Base-by-base conservation (phyloP, 2,329 filamentous ascomycete species). In the Xylaria sp. region DNA sequence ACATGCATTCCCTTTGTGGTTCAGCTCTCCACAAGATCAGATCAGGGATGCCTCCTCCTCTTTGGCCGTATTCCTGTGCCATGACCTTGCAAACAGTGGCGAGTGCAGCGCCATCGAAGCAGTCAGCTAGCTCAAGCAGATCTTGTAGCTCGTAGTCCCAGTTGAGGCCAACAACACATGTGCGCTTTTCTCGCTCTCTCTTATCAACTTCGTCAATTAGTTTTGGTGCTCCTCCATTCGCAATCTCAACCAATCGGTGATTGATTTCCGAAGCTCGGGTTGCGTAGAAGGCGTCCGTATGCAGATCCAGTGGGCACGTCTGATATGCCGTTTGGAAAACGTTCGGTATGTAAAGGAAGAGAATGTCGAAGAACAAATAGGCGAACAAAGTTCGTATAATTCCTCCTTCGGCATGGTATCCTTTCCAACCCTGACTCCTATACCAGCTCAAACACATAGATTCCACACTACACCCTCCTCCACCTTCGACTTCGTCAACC, bases 271-370 rank as follows among this genome's bases (percentile, higher is more conserved):
- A 92, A 35, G 90, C 87, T n/a, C 95, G 86, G 1, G 89, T 87
- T 0, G 91, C 86, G 73, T 92, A 98, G 79, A 99, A 99, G 2
- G 90, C 88, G 74, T 99, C 95, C 0, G 93, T 97, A 73, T 96
- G 90, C 5, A 99, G 80, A 74, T 99, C 95, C 3, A 99, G 80
- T 1, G 95, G 95, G 71, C 92, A 97, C 0, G 92, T 96, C 76
- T 99, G 95, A 74, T 92, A 99, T 1, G 90, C 87, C 5, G 95
- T 99, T 74, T 98, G 94, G 76, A 99, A 99, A 57, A 99, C 94
- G 70, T 98, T 97, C 25, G 95, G 94, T 4, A 98, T 86, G 75
- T 96, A 97, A 25, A 92, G 82, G 77, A 98, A 98, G 6, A 99
- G 80, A 23, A 98, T 86, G 75, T 99, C 94, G 79, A 89, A 95